Conservation (phyloP, 345 rosid genomes). For the Salix purpurea region DNA sequence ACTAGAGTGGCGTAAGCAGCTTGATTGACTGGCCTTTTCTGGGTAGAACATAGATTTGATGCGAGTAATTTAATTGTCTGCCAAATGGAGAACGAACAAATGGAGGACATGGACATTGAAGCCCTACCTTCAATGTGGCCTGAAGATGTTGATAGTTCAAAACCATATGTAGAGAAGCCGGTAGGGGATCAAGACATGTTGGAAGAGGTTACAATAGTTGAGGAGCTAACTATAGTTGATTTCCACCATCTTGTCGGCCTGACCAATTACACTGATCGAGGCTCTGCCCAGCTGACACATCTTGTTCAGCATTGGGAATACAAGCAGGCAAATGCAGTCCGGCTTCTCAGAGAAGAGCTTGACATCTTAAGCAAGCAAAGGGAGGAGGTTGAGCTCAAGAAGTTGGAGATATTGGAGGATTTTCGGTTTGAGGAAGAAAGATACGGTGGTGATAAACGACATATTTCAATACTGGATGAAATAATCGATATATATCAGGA, state of each 20-base stretch:
- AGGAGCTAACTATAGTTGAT: conserved; percentile 56
- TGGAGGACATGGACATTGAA: conserved; percentile 83
- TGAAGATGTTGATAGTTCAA: conserved; percentile 70
- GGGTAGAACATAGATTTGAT: conserved; percentile 9
- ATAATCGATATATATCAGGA: conserved; percentile 44
- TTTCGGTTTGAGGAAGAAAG: conserved; percentile 67
- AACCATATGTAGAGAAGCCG: conserved; percentile 80
- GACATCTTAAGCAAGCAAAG: conserved; percentile 67
- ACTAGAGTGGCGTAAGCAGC: not conserved
- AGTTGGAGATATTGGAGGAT: conserved; percentile 79
- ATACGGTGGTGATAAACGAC: conserved; percentile 52
- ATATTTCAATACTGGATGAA: conserved; percentile 58
- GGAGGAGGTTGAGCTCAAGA: conserved; percentile 78
- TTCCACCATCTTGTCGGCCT: conserved; percentile 58
- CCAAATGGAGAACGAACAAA: conserved; percentile 56
- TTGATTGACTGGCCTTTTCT: not conserved
- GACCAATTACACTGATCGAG: conserved; percentile 55
- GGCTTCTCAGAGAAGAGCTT: conserved; percentile 79
- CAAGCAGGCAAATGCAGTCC: conserved; percentile 67
- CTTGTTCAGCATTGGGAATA: conserved; percentile 89
- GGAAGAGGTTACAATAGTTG: conserved; percentile 65
- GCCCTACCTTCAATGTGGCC: conserved; percentile 94
- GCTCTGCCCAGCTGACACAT: conserved; percentile 74
- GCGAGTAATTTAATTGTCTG: conserved; percentile 30
- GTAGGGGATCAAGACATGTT: conserved; percentile 77